Evolutionary conservation across 768 basidiomycete species (phyloP).

Genomic region (Mycena latifolia): DNA sequence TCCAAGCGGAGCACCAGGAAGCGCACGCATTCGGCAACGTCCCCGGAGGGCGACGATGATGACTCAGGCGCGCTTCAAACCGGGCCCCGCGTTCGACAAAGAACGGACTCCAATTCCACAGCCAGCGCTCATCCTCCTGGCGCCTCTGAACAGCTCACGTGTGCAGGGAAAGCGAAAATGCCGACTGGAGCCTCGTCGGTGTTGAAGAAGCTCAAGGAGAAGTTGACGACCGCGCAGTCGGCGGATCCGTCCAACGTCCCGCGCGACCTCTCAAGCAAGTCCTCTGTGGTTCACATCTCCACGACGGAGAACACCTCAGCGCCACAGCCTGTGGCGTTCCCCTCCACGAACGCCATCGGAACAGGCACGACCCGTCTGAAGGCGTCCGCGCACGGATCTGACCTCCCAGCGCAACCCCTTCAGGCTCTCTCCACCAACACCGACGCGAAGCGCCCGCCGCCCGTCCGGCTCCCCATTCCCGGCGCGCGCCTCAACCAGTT

Average conservation of each 20-base stretch:
- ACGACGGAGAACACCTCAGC: neutral
- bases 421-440: slow-evolving; percentile 30
- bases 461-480: slow-evolving; percentile 18
- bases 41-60: slow-evolving; percentile 19
- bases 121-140: neutral
- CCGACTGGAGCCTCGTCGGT: slow-evolving; percentile 12
- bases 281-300: too few relatives aligned
- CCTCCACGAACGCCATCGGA: slow-evolving; percentile 10
- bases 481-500: slow-evolving; percentile 31
- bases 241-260: neutral
- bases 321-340: slow-evolving; percentile 5
- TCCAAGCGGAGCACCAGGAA: slow-evolving; percentile 18
- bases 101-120: slow-evolving; percentile 16
- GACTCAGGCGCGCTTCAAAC: slow-evolving; percentile 15
- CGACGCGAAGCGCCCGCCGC: slow-evolving; percentile 11
- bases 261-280: neutral
- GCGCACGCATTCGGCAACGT: slow-evolving; percentile 32
- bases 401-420: neutral
- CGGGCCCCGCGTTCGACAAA: slow-evolving; percentile 32
- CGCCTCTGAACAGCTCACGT: neutral
- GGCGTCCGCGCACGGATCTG: neutral
- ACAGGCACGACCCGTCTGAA: neutral
- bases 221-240: slow-evolving; percentile 6
- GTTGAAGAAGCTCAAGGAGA: slow-evolving; percentile 31
- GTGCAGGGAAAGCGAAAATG: slow-evolving; percentile 1